These are phyloP conservation scores for Globisporangium parvum DNA, from an alignment of 352 stramenopile species.

Conservation along the genomic window DNA sequence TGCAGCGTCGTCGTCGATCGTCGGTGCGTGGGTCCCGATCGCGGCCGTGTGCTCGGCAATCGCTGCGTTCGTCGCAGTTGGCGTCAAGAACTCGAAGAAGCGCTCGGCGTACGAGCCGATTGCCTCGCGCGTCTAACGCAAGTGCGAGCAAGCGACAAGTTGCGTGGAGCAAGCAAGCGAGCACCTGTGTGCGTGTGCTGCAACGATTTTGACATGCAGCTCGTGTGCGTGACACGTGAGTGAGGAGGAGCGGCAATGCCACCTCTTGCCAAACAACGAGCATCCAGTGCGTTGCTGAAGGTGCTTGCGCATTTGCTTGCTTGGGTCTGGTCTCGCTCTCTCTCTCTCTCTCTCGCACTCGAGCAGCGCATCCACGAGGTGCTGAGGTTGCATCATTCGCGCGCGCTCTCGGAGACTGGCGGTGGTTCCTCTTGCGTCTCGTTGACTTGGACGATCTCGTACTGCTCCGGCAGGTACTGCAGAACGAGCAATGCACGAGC, in stretches of 20 bases:
- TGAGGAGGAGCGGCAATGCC: too few species aligned
- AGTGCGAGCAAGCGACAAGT: neutral
- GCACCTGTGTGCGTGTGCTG: too few species aligned
- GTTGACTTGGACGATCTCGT: constrained; percentile 30
- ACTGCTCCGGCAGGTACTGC: constrained; percentile 53
- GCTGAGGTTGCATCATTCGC: too few species aligned
- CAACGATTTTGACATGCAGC: too few species aligned
- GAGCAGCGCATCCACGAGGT: too few species aligned
- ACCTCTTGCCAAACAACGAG: too few species aligned
- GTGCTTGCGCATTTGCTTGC: too few species aligned
- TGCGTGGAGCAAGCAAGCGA: too few species aligned
- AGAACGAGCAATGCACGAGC: neutral
- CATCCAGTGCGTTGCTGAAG: too few species aligned
- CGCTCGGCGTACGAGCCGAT: constrained; percentile 36
- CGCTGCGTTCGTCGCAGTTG: constrained; percentile 27
- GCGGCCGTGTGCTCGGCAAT: constrained; percentile 22
- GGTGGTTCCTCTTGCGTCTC: constrained; percentile 1
- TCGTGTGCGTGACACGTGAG: too few species aligned
- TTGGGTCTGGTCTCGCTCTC: too few species aligned
- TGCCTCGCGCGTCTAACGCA: constrained; percentile 23
- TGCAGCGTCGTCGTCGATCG: neutral
- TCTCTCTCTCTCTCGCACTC: too few species aligned
- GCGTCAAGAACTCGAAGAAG: constrained; percentile 36
- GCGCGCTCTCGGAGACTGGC: neutral
- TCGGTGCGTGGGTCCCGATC: constrained; percentile 20